Evolutionary conservation across 208 protist genomes (phyloP), one percentile per base, ranked within the genome.

Genomic region (Vickermania spadyakhi): DNA sequence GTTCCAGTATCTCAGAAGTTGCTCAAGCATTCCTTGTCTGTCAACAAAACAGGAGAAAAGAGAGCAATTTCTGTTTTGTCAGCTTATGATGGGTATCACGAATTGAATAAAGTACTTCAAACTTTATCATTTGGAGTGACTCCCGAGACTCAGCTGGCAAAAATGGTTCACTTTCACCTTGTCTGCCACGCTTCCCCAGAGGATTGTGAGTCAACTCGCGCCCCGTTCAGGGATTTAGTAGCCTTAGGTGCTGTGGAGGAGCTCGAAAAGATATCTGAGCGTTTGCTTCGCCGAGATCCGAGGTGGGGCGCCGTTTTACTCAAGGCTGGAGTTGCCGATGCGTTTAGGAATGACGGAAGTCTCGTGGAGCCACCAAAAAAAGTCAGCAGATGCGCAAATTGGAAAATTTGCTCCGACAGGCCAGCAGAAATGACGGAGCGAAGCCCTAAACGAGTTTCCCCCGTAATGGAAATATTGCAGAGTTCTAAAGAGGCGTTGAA

Each of bases 321-420:
- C 1, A 81, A 91, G 4, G 75, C 74, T 5, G 88, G 80, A 26
- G 60, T 91, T 0, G 64, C 72, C 4, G 71, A 87, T 27, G 70
- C 69, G 18, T 66, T 80, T 2, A 18, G 18, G 7, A n/a, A 7
- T 45, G 36, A 45, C 18, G 36, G 36, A n/a, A n/a, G n/a, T n/a
- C n/a, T n/a, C n/a, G n/a, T n/a, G n/a, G n/a, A n/a, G n/a, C n/a
- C n/a, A n/a, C n/a, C n/a, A n/a, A 45, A 45, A 45, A 45, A 45
- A 45, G 18, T n/a, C 18, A 45, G 18, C 18, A n/a, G n/a, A n/a
- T n/a, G n/a, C n/a, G n/a, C n/a, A n/a, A n/a, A n/a, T n/a, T n/a
- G n/a, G n/a, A n/a, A n/a, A n/a, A n/a, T n/a, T n/a, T n/a, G n/a
- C n/a, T n/a, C n/a, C n/a, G n/a, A n/a, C n/a, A n/a, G n/a, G n/a